Evolutionary conservation across 2,329 filamentous ascomycete genomes (phyloP).

Genomic region (Tolypocladium inflatum): DNA sequence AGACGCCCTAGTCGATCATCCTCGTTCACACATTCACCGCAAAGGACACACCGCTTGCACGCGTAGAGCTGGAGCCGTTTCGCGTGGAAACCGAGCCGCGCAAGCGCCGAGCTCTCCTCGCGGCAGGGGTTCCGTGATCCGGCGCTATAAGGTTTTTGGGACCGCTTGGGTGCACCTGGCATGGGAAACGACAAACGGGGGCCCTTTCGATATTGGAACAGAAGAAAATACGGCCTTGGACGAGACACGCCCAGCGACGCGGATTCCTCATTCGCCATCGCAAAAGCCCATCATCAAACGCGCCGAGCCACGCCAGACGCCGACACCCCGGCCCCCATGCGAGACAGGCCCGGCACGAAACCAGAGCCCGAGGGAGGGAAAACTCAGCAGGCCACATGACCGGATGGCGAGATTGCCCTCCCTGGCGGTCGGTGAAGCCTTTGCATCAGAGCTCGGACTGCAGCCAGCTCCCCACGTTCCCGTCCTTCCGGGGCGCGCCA

Average conservation of each 20-base stretch:
- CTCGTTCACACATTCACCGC: background rate
- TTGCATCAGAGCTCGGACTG: background rate
- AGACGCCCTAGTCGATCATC: background rate
- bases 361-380: background rate
- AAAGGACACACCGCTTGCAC: background rate
- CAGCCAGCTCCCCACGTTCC: background rate
- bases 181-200: background rate
- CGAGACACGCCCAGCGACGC: background rate
- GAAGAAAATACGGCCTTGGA: background rate
- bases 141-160: background rate
- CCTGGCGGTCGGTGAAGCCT: background rate
- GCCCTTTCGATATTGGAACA: background rate
- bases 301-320: background rate
- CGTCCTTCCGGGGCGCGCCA: background rate
- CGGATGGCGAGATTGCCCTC: constrained; percentile 5
- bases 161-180: background rate
- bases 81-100: background rate
- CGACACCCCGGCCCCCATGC: background rate
- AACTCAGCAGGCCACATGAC: constrained; percentile 9
- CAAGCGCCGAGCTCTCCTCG: background rate
- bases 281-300: background rate
- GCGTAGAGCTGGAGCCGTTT: background rate
- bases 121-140: background rate
- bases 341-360: no score
- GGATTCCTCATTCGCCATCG: background rate